A percentile compares a stretch with the other conserved stretches of the same genome.
phyloP scores from a whole-genome alignment of 75 land plant species.

The Pinus albicaulis region DNA sequence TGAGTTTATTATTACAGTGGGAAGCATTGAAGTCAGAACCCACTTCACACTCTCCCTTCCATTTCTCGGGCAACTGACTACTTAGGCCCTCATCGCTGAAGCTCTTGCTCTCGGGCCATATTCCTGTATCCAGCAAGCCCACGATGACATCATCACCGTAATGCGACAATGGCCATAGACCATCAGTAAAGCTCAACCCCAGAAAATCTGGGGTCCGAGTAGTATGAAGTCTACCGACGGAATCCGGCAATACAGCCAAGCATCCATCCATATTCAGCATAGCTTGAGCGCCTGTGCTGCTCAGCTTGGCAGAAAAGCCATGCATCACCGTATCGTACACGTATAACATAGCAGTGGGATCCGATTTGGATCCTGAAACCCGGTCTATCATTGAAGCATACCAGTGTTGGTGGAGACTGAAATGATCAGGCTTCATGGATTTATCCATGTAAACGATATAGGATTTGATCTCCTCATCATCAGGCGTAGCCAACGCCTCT shows the following conservation, averaged over 20 bases:
- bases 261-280: constrained; percentile 33
- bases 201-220: constrained; percentile 51
- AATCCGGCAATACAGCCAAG: constrained; percentile 19
- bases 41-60: constrained; percentile 59
- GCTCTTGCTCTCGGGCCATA: constrained; percentile 52
- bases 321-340: constrained; percentile 36
- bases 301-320: constrained; percentile 49
- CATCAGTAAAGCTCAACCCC: constrained; percentile 17
- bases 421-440: constrained; percentile 17
- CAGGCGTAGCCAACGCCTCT: no score
- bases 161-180: constrained; percentile 45
- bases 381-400: constrained; percentile 15
- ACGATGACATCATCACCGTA: constrained; percentile 51
- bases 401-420: constrained; percentile 27
- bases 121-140: constrained; percentile 55
- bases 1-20: constrained; percentile 54
- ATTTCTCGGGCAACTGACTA: constrained; percentile 26
- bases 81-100: constrained; percentile 37
- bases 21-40: constrained; percentile 37
- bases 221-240: constrained; percentile 37
- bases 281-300: constrained; percentile 25
- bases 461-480: not conserved
- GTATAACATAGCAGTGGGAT: constrained; percentile 17
- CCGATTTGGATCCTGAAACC: constrained; percentile 8
- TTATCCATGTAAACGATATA: constrained; percentile 31